Evolutionary conservation across 2,329 filamentous ascomycete genomes (phyloP), one percentile per base, ranked within the genome.

Genomic region (Lasiodiplodia sp.): DNA sequence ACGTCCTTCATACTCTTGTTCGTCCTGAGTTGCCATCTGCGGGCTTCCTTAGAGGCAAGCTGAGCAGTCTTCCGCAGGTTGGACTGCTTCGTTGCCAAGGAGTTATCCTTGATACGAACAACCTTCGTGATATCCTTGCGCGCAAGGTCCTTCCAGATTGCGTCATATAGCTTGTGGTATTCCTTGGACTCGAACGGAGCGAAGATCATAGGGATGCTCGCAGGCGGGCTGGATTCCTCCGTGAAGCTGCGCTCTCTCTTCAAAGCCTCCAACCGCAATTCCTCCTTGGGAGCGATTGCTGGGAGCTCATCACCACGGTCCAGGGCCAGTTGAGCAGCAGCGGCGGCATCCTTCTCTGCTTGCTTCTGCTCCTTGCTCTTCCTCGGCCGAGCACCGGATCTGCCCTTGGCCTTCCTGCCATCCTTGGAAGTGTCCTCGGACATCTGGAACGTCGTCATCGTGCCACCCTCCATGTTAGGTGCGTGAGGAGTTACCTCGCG

Each of bases 1-100:
- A 97, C 92, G 80, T 99, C 96, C 80, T 99, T 99, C 79, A 92
- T 96, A 77, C 94, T 96, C 86, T 99, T 98, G 85, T 99, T 99
- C 66, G 96, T 99, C 52, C 94, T 92, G 70, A 96, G 88, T 80
- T 99, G 96, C 96, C 96, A 99, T 76, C 96, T 88, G 77, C 96
- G 94, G 66, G 96, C 95, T 82, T 99, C 96, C 79, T 99, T 99
- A 70, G 95, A 96, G 8, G 96, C 96, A 51, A 99, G 85, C 74
- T 98, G 95, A 16, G 94, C 96, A 0, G 96, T 99, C 86, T 99
- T 99, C 79, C 97, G 96, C 58, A 97, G 87, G 75, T 99, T 99
- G n/a, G 95, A 96, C 66, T 92, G 88, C 78, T 96, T 96, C 47
- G 91, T 96, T 10, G 90, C 88, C 69, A 95, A 90, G 0, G 95